These are phyloP conservation scores for Physcomitrium patens DNA, from an alignment of 225 moss, liverwort and hornwort species.

Conservation along the genomic window DNA sequence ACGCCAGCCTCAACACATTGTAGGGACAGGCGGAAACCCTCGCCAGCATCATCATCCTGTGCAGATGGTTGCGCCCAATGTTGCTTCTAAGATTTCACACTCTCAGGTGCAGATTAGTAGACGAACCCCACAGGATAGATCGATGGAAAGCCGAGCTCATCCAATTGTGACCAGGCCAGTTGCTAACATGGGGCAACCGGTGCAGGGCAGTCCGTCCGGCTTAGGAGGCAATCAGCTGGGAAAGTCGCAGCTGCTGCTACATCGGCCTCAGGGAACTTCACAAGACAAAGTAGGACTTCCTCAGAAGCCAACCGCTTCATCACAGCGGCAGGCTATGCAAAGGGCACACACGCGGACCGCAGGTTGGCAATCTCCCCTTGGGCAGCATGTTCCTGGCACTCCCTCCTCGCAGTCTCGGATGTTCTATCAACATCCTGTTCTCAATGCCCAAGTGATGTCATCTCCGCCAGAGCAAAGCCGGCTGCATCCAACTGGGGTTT, in stretches of 20 bases:
- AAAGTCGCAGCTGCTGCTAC: constrained; percentile 48
- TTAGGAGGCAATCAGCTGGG: constrained; percentile 38
- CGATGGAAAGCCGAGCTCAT: constrained; percentile 50
- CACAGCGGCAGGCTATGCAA: constrained; percentile 49
- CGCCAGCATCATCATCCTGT: constrained; percentile 50
- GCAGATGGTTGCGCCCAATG: constrained; percentile 31
- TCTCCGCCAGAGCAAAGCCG: constrained; percentile 58
- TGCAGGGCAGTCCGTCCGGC: constrained; percentile 40
- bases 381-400: constrained; percentile 51
- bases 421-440: constrained; percentile 53
- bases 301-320: constrained; percentile 41
- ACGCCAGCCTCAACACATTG: constrained; percentile 37
- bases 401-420: constrained; percentile 51
- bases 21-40: constrained; percentile 26
- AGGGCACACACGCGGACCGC: constrained; percentile 50
- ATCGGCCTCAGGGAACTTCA: constrained; percentile 45
- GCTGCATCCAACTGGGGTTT: constrained; percentile 41
- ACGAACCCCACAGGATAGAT: constrained; percentile 37
- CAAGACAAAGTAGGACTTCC: constrained; percentile 46
- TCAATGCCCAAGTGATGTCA: constrained; percentile 41
- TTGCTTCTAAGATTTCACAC: constrained; percentile 44
- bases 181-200: constrained; percentile 56
- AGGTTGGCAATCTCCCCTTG: constrained; percentile 46
- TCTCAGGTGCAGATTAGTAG: constrained; percentile 51
- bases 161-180: constrained; percentile 55